Percentiles rank a stretch among this genome's conserved stretches.
These are phyloP conservation scores for Narthecium ossifragum DNA, from an alignment of 106 monocot species.

Conservation along the genomic window DNA sequence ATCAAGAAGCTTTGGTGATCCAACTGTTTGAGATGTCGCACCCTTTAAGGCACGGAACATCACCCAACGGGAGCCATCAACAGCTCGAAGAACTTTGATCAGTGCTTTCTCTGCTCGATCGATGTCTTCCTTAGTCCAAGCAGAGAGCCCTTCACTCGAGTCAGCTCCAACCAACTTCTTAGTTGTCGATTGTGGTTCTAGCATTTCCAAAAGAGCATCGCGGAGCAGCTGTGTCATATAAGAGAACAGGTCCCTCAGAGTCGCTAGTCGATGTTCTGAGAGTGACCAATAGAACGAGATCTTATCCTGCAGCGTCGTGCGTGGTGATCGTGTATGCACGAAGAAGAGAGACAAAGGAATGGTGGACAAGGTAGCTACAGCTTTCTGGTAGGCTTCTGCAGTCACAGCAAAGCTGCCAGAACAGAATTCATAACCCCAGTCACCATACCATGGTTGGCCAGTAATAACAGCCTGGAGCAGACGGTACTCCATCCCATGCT, in stretches of 20 bases:
- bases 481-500: conserved; percentile 60
- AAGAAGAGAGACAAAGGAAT: conserved; percentile 47
- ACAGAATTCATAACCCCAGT: conserved; percentile 81
- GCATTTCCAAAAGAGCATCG: conserved; percentile 7
- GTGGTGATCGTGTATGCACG: conserved; percentile 22
- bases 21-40: conserved; percentile 13
- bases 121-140: conserved; percentile 44
- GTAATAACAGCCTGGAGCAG: conserved; percentile 50
- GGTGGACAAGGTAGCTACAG: conserved; percentile 39
- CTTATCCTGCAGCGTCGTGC: conserved; percentile 32
- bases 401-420: conserved; percentile 63
- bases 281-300: conserved; percentile 52
- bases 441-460: conserved; percentile 71
- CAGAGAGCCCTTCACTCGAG: conserved; percentile 22
- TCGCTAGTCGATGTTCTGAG: conserved; percentile 33
- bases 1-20: conserved; percentile 38
- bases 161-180: no score
- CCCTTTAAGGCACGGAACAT: conserved; percentile 49
- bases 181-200: no score
- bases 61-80: conserved; percentile 32
- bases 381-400: conserved; percentile 30
- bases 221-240: conserved; percentile 20
- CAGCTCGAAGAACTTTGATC: conserved; percentile 51
- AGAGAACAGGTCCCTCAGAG: conserved; percentile 48
- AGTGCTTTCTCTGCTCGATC: conserved; percentile 24